Conservation (phyloP, 2,329 filamentous ascomycete genomes). For the Ophiocordyceps camponoti-saundersi region DNA sequence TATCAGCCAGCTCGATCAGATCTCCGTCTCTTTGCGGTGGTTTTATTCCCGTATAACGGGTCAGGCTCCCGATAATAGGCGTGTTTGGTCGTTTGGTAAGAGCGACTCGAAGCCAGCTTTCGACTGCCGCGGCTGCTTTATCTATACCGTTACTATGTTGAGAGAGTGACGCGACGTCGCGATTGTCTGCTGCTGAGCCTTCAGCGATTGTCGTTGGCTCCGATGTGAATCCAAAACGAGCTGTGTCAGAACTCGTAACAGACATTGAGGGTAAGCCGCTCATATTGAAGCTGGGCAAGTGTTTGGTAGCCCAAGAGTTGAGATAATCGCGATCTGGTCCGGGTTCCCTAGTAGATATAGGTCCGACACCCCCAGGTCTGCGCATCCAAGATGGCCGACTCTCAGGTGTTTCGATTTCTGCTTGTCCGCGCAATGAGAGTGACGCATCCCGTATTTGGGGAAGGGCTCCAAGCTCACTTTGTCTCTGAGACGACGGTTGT, state of each 20-base stretch:
- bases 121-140: slow-evolving; percentile 71
- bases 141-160: slow-evolving; percentile 45
- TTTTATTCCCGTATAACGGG: slow-evolving; percentile 12
- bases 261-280: slow-evolving; percentile 52
- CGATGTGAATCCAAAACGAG: slow-evolving; percentile 35
- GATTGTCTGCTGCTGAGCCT: slow-evolving; percentile 30
- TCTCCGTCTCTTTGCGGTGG: slow-evolving; percentile 30
- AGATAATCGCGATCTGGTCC: slow-evolving; percentile 74
- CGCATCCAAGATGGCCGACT: slow-evolving; percentile 46
- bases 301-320: slow-evolving; percentile 69
- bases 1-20: slow-evolving; percentile 55
- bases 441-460: slow-evolving; percentile 16
- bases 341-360: slow-evolving; percentile 53
- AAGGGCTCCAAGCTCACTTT: slow-evolving; percentile 21
- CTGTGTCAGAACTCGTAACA: slow-evolving; percentile 42
- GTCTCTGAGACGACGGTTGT: slow-evolving; percentile 20
- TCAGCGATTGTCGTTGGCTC: slow-evolving; percentile 29
- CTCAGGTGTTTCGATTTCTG: slow-evolving; percentile 21
- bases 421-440: slow-evolving; percentile 17
- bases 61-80: slow-evolving; percentile 24
- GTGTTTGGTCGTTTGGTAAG: slow-evolving; percentile 45
- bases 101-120: slow-evolving; percentile 78
- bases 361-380: slow-evolving; percentile 78
- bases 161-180: slow-evolving; percentile 21
- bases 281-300: slow-evolving; percentile 62